Evolutionary conservation across 1,284 basidiomycete genomes (phyloP).

Genomic region (Apiotrichum gracile): DNA sequence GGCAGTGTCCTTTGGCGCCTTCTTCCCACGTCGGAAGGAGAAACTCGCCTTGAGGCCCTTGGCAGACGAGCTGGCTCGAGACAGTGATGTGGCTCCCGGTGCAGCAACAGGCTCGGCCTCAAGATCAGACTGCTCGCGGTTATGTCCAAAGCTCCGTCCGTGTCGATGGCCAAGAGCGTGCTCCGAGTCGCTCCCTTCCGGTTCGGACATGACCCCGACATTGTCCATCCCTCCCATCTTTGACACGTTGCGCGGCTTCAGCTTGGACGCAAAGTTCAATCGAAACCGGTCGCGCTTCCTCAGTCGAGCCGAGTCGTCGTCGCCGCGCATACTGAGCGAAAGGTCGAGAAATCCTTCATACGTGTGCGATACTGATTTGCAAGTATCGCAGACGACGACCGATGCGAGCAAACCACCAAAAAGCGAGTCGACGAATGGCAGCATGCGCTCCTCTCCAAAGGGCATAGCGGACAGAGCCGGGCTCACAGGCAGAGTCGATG

Average conservation of each 20-base stretch:
- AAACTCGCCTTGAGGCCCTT: conserved; percentile 24
- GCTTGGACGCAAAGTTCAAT: conserved; percentile 49
- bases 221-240: conserved; percentile 42
- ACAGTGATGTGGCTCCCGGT: background rate
- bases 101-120: background rate
- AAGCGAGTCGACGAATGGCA: conserved; percentile 77
- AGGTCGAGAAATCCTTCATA: conserved; percentile 92
- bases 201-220: conserved; percentile 26
- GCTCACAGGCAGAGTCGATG: background rate
- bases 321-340: conserved; percentile 69
- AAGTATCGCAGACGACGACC: conserved; percentile 87
- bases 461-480: too few species aligned
- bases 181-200: conserved; percentile 35
- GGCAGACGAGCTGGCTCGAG: background rate
- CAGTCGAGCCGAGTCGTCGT: conserved; percentile 5
- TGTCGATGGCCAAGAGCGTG: background rate
- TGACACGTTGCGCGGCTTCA: conserved; percentile 50
- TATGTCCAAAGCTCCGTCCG: background rate
- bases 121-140: background rate
- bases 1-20: conserved; percentile 20
- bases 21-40: conserved; percentile 22
- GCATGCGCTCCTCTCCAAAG: conserved; percentile 34
- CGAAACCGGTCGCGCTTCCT: conserved; percentile 60
- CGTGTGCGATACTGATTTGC: conserved; percentile 76
- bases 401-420: conserved; percentile 82